phyloP scores from a whole-genome alignment of 306 rosid species.

The Cicer chorassanicum region DNA sequence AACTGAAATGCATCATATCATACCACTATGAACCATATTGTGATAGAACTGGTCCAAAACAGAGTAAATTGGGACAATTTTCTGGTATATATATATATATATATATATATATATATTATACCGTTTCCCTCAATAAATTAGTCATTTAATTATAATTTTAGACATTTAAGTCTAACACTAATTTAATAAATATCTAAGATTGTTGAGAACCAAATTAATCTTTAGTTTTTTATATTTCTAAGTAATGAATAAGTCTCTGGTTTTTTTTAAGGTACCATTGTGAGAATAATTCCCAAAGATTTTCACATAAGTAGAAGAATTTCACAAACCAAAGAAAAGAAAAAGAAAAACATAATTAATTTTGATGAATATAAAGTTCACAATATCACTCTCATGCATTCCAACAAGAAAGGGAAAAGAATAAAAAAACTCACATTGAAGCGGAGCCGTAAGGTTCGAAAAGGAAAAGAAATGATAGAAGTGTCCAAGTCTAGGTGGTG shows the following conservation, averaged over 20 bases:
- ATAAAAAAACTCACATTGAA: slow-evolving; percentile 65
- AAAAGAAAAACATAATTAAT: neutral
- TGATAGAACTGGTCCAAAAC: too few relatives aligned
- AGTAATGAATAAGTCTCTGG: too few relatives aligned
- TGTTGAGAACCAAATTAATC: too few relatives aligned
- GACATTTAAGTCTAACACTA: too few relatives aligned
- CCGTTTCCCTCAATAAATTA: too few relatives aligned
- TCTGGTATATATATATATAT: too few relatives aligned
- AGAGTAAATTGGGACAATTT: too few relatives aligned
- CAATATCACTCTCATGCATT: neutral
- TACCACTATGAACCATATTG: neutral
- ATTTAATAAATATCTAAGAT: too few relatives aligned
- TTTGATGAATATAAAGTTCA: neutral
- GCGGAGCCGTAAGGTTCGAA: slow-evolving; percentile 84
- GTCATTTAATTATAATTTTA: too few relatives aligned
- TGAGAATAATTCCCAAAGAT: neutral
- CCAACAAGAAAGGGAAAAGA: neutral
- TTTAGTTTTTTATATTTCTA: too few relatives aligned
- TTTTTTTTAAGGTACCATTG: neutral
- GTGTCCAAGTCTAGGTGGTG: slow-evolving; percentile 83
- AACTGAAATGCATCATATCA: slow-evolving; percentile 7
- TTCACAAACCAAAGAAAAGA: neutral
- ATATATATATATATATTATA: too few relatives aligned
- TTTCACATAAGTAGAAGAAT: neutral
- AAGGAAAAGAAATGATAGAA: slow-evolving; percentile 92